Evolutionary conservation across 2,329 filamentous ascomycete genomes (phyloP).

Genomic region (Aspergillus sp.): DNA sequence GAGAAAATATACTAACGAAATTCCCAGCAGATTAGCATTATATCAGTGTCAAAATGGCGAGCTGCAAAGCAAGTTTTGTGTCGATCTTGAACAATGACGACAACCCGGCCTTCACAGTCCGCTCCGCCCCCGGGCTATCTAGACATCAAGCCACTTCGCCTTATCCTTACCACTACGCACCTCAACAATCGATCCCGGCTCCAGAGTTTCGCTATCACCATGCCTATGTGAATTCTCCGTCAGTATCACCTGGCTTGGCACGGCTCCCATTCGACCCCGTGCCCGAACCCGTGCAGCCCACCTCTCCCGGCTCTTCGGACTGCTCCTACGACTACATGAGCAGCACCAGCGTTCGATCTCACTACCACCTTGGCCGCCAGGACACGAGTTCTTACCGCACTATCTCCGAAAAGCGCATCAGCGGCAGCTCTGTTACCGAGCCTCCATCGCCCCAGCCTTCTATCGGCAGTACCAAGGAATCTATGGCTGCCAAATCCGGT

Average conservation of each 20-base stretch:
- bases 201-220: conserved; percentile 24
- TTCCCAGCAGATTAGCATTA: not conserved
- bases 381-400: conserved; percentile 29
- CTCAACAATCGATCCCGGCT: conserved; percentile 20
- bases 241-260: conserved; percentile 27
- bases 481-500: conserved; percentile 22
- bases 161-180: conserved; percentile 21
- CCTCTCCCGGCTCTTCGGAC: conserved; percentile 36
- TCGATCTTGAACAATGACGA: conserved; percentile 53
- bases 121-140: conserved; percentile 31
- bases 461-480: conserved; percentile 27
- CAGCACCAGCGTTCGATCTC: conserved; percentile 22
- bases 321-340: conserved; percentile 37
- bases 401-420: conserved; percentile 28
- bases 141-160: conserved; percentile 26
- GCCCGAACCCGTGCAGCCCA: conserved; percentile 28
- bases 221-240: conserved; percentile 29
- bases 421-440: conserved; percentile 25
- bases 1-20: not conserved
- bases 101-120: conserved; percentile 48
- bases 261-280: conserved; percentile 29
- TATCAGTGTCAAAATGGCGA: conserved; percentile 29
- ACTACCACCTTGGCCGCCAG: conserved; percentile 31
- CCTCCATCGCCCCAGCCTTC: conserved; percentile 31
- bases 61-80: conserved; percentile 38